Base-by-base conservation (phyloP, 2,329 filamentous ascomycete genomes). In the Paecilomyces dactylethromorphus region DNA sequence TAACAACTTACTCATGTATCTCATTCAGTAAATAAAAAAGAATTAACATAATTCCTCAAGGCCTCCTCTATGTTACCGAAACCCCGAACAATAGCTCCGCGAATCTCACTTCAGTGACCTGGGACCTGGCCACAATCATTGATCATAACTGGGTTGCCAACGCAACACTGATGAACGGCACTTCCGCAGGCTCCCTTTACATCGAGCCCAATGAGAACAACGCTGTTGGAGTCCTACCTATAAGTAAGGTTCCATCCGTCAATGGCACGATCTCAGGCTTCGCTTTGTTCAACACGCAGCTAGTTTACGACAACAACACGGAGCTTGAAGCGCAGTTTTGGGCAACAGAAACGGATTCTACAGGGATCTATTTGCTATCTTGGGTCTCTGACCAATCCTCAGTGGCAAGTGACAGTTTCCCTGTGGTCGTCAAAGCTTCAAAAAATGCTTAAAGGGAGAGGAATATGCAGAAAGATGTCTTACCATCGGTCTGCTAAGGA, bases 101-200 rank as follows among this genome's bases (percentile, higher is more conserved):
- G 13, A n/a, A 39, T 15, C 35, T 39, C 6, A n/a, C 35, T 15
- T 13, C 13, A 39, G 35, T 39, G 13, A 39, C 35, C 15, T 62
- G 60, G 56, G 58, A 59, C 7, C 29, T 62, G 2, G 55, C 56
- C 22, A 56, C 60, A 8, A 62, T 62, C 39, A 62, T 59, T 18
- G 62, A 56, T 21, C 62, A 65, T 39, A 62, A 62, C 35, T 66
- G 63, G 64, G 62, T 65, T 8, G 62, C 58, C 31, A 65, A 65
- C 15, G 64, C 58, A 5, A 62, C 62, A 0, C 60, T 64, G 8
- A 52, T 58, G 2, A 66, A 66, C 32, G 60, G 62, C 0, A 65
- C 63, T 2, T 31, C 52, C 15, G 62, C 62, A 13, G 63, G 64
- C 3, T 65, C 56, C 6, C 58, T 66, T 35, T 66, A 39, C 3